Evolutionary conservation across 306 rosid genomes (phyloP).

Genomic region (Acacia acuminata): DNA sequence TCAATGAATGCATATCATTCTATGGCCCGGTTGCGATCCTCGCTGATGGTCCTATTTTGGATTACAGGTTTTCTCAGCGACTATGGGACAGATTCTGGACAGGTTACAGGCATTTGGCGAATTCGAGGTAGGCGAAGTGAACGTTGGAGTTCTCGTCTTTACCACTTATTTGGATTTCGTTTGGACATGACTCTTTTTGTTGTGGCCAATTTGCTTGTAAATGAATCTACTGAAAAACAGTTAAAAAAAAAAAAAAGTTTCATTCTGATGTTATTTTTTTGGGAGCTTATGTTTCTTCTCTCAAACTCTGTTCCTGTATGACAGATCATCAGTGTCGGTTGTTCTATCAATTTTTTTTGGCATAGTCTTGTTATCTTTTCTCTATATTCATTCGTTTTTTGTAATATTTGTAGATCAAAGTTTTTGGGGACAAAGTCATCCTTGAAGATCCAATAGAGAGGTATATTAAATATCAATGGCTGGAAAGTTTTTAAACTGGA

Average conservation of each 20-base stretch:
- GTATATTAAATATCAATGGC: conserved; percentile 40
- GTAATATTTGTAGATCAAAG: conserved; percentile 50
- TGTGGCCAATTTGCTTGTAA: conserved; percentile 20
- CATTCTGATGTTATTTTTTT: neutral
- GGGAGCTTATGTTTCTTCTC: neutral
- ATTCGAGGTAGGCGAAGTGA: conserved; percentile 62
- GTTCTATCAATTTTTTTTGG: neutral
- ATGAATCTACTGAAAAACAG: neutral
- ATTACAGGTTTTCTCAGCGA: conserved; percentile 76
- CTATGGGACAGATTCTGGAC: conserved; percentile 89
- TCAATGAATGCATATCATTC: conserved; percentile 25
- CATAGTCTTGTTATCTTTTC: neutral
- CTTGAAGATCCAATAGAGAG: conserved; percentile 90
- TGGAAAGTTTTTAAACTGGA: conserved; percentile 24
- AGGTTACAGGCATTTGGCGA: conserved; percentile 86
- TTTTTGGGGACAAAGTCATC: conserved; percentile 88
- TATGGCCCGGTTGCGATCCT: conserved; percentile 30
- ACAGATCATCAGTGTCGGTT: neutral
- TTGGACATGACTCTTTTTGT: conserved; percentile 12
- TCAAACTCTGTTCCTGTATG: conserved; percentile 15
- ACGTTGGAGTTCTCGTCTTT: neutral
- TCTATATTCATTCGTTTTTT: conserved; percentile 9
- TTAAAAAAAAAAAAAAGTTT: neutral
- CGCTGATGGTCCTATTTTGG: conserved; percentile 28
- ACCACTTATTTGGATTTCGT: conserved; percentile 29